Evolutionary conservation across 768 basidiomycete species (phyloP), one percentile per base, ranked within the genome.

Genomic region (Heimioporus sp.): DNA sequence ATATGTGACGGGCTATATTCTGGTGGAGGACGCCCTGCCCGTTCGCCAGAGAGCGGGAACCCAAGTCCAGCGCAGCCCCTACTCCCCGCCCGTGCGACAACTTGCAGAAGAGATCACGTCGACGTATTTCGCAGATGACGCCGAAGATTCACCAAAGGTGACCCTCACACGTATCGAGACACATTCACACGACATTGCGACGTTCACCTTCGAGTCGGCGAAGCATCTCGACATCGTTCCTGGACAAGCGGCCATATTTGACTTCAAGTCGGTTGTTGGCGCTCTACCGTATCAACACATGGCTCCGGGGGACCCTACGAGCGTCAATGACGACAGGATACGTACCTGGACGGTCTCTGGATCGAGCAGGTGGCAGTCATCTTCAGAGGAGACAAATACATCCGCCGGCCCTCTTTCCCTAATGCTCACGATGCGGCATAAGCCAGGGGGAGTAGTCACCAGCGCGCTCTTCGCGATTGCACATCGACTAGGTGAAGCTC

Each of bases 301-400:
- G 80, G 73, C 79, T 1, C 69, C 73, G 7, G 46, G 56, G n/a
- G 71, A 75, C 30, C 81, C 81, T 0, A 72, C 65, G 15, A 69
- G 72, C n/a, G 70, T 83, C 34, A 85, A 85, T 60, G 83, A 85
- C 60, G 82, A 86, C 59, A 75, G 82, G 41, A 74, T 86, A 39
- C 79, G 83, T 20, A 85, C 83, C 1, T 86, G 83, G 83, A 85
- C 83, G 0, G 70, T 85, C 17, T 83, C 83, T 1, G 32, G 56
- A 10, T 58, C 58, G 35, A 68, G 48, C 49, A 35, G 17, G 4
- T 68, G 65, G 65, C 16, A 38, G 9, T 37, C 16, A 2, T 45
- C 48, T 11, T 15, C 42, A 16, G 41, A 28, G 5, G n/a, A 36
- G 15, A 12, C 32, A 2, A 37, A 35, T 7, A 6, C 30, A 4